Evolutionary conservation across 306 rosid genomes (phyloP).

Genomic region (Arachis stenosperma): DNA sequence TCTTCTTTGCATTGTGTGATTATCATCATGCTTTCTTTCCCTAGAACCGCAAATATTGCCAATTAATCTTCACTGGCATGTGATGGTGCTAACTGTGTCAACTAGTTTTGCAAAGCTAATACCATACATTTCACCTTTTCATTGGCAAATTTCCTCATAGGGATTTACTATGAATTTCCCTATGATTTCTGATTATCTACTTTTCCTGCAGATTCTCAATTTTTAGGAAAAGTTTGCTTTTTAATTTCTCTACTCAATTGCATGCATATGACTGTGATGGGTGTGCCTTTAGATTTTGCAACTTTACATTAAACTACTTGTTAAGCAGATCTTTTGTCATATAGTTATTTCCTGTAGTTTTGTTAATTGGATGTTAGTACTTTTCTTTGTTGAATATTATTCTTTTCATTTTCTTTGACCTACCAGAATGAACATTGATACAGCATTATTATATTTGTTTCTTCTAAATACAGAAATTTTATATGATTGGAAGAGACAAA

Average conservation of each 20-base stretch:
- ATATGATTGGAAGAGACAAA: slow-evolving; percentile 94
- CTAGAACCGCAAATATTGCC: too few relatives aligned
- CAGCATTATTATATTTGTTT: slow-evolving; percentile 33
- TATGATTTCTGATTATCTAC: too few relatives aligned
- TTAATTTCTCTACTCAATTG: too few relatives aligned
- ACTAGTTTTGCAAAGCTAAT: not conserved
- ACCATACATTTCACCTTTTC: not conserved
- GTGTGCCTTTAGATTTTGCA: too few relatives aligned
- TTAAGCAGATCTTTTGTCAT: slow-evolving; percentile 1
- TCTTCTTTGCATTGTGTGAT: not conserved
- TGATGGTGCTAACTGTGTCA: not conserved
- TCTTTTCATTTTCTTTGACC: slow-evolving; percentile 6
- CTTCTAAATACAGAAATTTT: slow-evolving; percentile 68
- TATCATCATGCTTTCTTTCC: too few relatives aligned
- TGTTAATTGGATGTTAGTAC: slow-evolving; percentile 2
- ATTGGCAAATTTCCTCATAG: too few relatives aligned
- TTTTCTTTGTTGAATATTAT: slow-evolving; percentile 6
- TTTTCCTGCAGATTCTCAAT: too few relatives aligned
- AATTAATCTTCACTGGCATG: not conserved
- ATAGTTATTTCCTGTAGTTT: not conserved
- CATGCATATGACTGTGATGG: too few relatives aligned
- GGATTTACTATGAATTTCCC: too few relatives aligned
- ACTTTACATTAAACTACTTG: too few relatives aligned
- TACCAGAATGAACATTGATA: not conserved
- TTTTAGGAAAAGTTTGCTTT: too few relatives aligned